These are phyloP conservation scores for Daucus carota DNA, from an alignment of 129 eudicot genomes.

Conservation along the genomic window DNA sequence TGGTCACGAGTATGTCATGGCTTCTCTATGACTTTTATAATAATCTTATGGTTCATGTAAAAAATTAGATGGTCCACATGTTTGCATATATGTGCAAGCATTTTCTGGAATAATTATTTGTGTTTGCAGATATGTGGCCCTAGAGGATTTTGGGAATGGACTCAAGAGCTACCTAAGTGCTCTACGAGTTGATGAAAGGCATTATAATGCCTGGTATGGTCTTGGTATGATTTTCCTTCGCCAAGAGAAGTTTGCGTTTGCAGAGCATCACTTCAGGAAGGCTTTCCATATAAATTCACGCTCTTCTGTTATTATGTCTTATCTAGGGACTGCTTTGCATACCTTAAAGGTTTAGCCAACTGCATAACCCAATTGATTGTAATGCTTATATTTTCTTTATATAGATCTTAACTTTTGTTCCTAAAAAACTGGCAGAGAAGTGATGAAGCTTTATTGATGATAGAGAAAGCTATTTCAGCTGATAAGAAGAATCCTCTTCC, in stretches of 20 bases:
- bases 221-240: constrained; percentile 97
- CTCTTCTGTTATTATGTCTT: constrained; percentile 92
- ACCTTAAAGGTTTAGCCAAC: constrained; percentile 56
- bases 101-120: neutral
- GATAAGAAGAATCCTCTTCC: constrained; percentile 98
- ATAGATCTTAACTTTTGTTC: neutral
- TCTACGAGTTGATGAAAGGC: constrained; percentile 73
- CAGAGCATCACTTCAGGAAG: constrained; percentile 90
- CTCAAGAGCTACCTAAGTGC: constrained; percentile 85
- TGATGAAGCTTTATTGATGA: constrained; percentile 67
- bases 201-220: constrained; percentile 98
- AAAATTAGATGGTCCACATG: neutral
- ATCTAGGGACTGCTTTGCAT: constrained; percentile 94
- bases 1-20: constrained; percentile 81
- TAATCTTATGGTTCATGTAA: neutral
- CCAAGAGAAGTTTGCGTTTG: constrained; percentile 92
- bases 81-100: neutral
- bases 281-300: constrained; percentile 82
- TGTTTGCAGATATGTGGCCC: constrained; percentile 61
- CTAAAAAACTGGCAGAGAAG: constrained; percentile 43
- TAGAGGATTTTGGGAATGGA: constrained; percentile 93
- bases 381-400: neutral
- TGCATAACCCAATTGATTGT: neutral
- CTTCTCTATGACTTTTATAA: neutral
- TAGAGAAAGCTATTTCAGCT: constrained; percentile 87